phyloP scores from a whole-genome alignment of 176 grass and related monocot genomes.

The Bonia amplexicaulis region DNA sequence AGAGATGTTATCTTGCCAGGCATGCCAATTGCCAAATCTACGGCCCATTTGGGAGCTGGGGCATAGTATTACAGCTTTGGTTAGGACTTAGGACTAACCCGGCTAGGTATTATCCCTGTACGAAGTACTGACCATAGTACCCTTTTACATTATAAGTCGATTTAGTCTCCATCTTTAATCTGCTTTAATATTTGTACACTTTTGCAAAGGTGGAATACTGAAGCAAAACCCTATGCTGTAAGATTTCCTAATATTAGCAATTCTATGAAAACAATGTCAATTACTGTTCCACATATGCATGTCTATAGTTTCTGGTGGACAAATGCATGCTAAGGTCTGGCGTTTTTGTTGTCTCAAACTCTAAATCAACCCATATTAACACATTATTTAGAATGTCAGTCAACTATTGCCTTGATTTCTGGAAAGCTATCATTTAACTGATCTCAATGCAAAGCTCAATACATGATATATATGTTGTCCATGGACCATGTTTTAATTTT shows the following conservation, averaged over 20 bases:
- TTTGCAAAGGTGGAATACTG: not conserved
- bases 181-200: not conserved
- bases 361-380: not conserved
- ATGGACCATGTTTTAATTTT: not conserved
- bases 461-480: not conserved
- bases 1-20: not conserved
- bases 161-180: not conserved
- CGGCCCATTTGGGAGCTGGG: not conserved
- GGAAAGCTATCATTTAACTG: not conserved
- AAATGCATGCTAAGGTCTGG: not conserved
- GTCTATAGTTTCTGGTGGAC: not conserved
- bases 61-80: not conserved
- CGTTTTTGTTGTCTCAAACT: not conserved
- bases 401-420: not conserved
- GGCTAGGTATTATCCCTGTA: not conserved
- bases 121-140: too few species aligned
- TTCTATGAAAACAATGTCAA: not conserved
- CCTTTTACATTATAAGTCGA: not conserved
- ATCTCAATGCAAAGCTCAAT: not conserved
- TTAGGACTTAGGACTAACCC: not conserved
- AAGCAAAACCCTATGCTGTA: not conserved
- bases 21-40: not conserved
- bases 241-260: not conserved
- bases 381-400: not conserved
- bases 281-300: not conserved